Evolutionary conservation across 495 filamentous ascomycete species (phyloP), one percentile per base, ranked within the genome.

Genomic region (Lentithecium fluviatile): DNA sequence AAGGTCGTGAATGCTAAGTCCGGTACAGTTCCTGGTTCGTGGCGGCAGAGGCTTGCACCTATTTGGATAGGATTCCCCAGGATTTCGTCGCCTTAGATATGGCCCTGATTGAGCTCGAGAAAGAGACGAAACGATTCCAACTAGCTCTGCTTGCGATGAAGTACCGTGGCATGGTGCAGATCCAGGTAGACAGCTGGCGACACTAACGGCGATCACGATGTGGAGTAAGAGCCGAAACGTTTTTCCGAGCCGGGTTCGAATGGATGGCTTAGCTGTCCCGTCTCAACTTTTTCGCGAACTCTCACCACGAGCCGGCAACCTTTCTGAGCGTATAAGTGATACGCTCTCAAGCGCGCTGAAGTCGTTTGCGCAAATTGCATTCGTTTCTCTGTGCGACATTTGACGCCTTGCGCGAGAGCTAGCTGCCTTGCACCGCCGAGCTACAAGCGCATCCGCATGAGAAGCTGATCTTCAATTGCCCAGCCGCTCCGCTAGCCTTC

Each of bases 401-500:
- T 32, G 10, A 10, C 3, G 29, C 29, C 3, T 32, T 10, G 4
- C 4, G 10, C 29, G 29, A 32, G 10, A 32, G 10, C 29, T 32
- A 32, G 29, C 29, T 10, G 29, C n/a, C 29, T 32, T 10, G 10
- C 29, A 32, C 29, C 36, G 23, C 21, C 36, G 13, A 17, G 25
- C 24, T 7, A 26, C 37, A 17, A 13, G 10, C 25, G 10, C 43
- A 23, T 8, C 38, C 37, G 15, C 19, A 49, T 48, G 43, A 6
- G 51, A 21, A 55, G 29, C 51, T 62, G 51, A 62, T 63, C 40
- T 63, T 20, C 45, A 57, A 36, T 15, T 20, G 25, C 52, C 52
- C 53, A 23, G 51, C 53, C 11, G 21, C n/a, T 17, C 47, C 15
- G 21, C 42, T 38, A 46, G 58, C 24, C 29, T n/a, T 11, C 53